Evolutionary conservation across 805 yeast genomes (phyloP), one percentile per base, ranked within the genome.

Genomic region (Saccharomycopsis schoenii): DNA sequence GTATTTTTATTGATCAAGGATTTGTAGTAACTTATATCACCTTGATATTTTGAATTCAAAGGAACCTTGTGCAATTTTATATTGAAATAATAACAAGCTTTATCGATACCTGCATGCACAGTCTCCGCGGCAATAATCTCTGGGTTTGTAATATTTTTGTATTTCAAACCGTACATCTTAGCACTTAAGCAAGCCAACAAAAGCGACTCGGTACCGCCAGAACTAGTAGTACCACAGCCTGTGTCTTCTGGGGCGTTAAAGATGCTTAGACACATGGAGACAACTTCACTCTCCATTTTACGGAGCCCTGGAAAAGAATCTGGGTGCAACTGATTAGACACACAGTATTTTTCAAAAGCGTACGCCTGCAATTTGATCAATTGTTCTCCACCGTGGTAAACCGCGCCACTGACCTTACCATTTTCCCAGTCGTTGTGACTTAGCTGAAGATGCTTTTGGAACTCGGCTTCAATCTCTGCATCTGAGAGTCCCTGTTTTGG

Each of bases 301-400:
- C 99, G 83, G 8, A 93, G 88, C 5, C 96, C 98, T 0, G 98
- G 99, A 70, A 93, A 93, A 2, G 91, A 94, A 73, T 93, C 98
- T 0, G 99, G 99, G 71, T 93, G 99, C 58, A 93, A 77, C 73
- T 94, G 99, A 73, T 94, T 93, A 1, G 97, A 90, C 25, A 92
- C 91, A 5, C 94, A 83, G 71, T 82, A 92, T 68, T 80, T 80
- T 59, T 83, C 80, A 71, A 83, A 92, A 0, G 97, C 94, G 60
- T 80, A 73, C 9, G 94, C 75, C 73, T 94, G 98, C 42, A 94
- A 75, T 43, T 79, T 75, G 43, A 88, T 77, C 59, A 93, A 73
- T 39, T 88, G 89, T n/a, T 79, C 76, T 14, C 97, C 97, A 37
- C 98, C 97, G 68, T 94, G 98, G 68, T 93, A 93, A 11, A 93